Evolutionary conservation across 2,329 filamentous ascomycete genomes (phyloP).

Genomic region (Albophoma yamanashiensis): DNA sequence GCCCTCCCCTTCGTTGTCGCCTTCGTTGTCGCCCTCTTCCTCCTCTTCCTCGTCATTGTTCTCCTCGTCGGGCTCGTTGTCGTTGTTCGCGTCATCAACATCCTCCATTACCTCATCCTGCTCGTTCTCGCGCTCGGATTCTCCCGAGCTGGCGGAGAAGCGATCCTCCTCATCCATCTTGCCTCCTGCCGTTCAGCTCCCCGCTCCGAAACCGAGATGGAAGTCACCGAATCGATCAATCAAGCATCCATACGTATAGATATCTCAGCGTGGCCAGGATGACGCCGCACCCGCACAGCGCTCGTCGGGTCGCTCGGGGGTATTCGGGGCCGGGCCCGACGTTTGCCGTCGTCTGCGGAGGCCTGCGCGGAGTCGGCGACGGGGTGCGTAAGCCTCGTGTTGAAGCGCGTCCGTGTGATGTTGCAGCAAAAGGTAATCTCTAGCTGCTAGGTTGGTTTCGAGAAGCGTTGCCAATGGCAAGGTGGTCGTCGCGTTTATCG

Average conservation of each 20-base stretch:
- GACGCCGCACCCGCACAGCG: not conserved
- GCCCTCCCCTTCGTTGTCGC: slow-evolving; percentile 25
- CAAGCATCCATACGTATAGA: not conserved
- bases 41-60: slow-evolving; percentile 32
- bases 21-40: slow-evolving; percentile 29
- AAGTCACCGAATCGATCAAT: not conserved
- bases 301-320: not conserved
- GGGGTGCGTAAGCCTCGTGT: too few species aligned
- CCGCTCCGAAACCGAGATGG: not conserved
- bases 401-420: not conserved
- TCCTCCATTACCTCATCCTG: slow-evolving; percentile 49
- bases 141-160: slow-evolving; percentile 18
- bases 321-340: not conserved
- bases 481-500: not conserved
- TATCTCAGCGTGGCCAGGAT: not conserved
- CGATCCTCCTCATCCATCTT: slow-evolving; percentile 22
- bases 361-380: not conserved
- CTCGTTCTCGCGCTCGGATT: slow-evolving; percentile 29
- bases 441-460: not conserved
- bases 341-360: not conserved
- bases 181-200: not conserved
- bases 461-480: not conserved
- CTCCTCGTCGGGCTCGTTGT: slow-evolving; percentile 18
- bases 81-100: slow-evolving; percentile 28
- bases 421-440: not conserved